These are phyloP conservation scores for Kurtzmaniella natalensis DNA, from an alignment of 1,139 yeast genomes.

Conservation along the genomic window DNA sequence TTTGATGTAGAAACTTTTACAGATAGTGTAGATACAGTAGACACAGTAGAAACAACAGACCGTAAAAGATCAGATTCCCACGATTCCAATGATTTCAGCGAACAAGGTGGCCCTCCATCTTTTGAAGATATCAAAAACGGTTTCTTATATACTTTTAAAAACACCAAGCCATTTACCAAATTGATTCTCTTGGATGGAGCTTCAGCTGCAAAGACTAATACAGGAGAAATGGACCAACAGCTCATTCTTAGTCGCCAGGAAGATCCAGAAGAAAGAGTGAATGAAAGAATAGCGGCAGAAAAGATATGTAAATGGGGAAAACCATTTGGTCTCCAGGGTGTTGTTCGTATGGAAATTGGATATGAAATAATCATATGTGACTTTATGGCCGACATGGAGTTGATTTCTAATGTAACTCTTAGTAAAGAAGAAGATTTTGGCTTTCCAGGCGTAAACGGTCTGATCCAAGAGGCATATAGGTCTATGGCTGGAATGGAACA, in stretches of 20 bases:
- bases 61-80: too few species aligned
- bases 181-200: conserved; percentile 54
- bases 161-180: conserved; percentile 38
- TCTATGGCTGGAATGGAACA: conserved; percentile 38
- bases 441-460: conserved; percentile 23
- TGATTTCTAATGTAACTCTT: conserved; percentile 40
- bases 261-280: conserved; percentile 19
- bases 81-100: too few species aligned
- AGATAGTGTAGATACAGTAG: too few species aligned
- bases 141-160: conserved; percentile 38
- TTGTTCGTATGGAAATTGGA: conserved; percentile 50
- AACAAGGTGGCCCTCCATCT: too few species aligned
- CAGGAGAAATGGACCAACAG: conserved; percentile 62
- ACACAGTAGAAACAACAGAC: too few species aligned
- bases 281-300: conserved; percentile 41
- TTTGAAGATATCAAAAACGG: conserved; percentile 4
- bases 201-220: conserved; percentile 47
- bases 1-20: too few species aligned
- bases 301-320: conserved; percentile 49
- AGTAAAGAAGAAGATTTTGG: conserved; percentile 30
- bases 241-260: conserved; percentile 27
- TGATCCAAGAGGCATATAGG: conserved; percentile 13
- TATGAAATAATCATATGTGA: conserved; percentile 54
- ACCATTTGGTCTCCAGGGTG: conserved; percentile 46
- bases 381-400: conserved; percentile 30